Conservation (phyloP, 2,329 filamentous ascomycete species). For the Penicillium occitanis region DNA sequence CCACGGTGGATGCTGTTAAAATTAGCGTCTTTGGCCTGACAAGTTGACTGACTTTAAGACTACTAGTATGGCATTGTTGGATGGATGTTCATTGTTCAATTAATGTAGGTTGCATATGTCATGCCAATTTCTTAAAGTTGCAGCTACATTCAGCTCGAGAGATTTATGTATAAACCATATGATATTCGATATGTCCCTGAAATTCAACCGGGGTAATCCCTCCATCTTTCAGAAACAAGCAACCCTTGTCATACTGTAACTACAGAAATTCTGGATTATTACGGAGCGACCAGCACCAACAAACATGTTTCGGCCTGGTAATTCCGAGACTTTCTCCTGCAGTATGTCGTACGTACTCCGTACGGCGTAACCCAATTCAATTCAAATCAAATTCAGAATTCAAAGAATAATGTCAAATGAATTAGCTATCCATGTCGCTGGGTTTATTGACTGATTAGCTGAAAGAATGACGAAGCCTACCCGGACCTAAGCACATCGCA, state of each 20-base stretch:
- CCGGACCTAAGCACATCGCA: not conserved
- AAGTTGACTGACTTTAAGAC: not conserved
- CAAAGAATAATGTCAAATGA: not conserved
- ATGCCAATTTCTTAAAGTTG: not conserved
- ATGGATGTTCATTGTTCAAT: not conserved
- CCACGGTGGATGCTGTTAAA: constrained; percentile 15
- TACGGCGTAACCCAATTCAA: not conserved
- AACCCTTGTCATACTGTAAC: not conserved
- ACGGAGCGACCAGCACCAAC: constrained; percentile 5
- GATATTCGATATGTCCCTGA: not conserved
- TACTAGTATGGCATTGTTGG: not conserved
- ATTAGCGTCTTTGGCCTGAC: constrained; percentile 2
- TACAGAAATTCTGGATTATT: not conserved
- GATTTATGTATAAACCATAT: not conserved
- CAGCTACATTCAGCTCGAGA: not conserved
- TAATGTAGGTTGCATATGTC: not conserved
- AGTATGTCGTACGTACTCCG: not conserved
- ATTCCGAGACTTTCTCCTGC: constrained; percentile 5
- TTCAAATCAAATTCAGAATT: not conserved
- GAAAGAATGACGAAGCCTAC: not conserved
- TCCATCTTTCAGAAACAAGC: not conserved
- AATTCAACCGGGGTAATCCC: not conserved
- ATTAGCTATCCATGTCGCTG: not conserved
- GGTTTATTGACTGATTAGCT: not conserved
- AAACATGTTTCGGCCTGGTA: constrained; percentile 1